Evolutionary conservation across 2,329 filamentous ascomycete genomes (phyloP), one percentile per base, ranked within the genome.

Genomic region (Ophiobolus disseminans): DNA sequence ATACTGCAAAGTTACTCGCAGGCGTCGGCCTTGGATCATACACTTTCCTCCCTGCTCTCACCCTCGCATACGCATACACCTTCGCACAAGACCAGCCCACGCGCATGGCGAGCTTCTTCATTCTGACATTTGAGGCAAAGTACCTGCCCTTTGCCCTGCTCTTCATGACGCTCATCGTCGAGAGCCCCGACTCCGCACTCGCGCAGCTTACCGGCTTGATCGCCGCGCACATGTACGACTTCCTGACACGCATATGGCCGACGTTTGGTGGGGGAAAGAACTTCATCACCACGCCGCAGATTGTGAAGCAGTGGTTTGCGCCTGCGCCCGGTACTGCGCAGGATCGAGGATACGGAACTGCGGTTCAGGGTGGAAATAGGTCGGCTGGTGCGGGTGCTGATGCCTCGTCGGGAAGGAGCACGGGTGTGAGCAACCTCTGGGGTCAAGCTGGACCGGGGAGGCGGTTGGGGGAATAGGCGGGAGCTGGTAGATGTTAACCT

Each of bases 141-240:
- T 84, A 86, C 65, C 79, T 94, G 22, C 94, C 94, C 2, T 89
- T 86, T 68, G 87, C 87, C 56, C 89, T 96, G 82, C 82, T 97
- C 35, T 73, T 86, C 13, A 76, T 91, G 63, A 88, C 87, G 9
- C 80, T 96, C 17, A 76, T 97, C 43, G 83, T 89, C 68, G 79
- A 75, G 4, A 86, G 87, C 9, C 79, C 80, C 26, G 59, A 72
- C 3, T 75, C 75, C 14, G 81, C 89, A 9, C 68, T 89, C 46
- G 65, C 86, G 3, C 86, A 95, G 66, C 73, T 85, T 4, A 89
- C 84, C 25, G 94, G 94, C n/a, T 80, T 99, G 9, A 57, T 96
- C 34, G 90, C 92, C 10, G 92, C 92, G 4, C 94, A 99, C 71
- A 66, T 94, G 16, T 96, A 91, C 74, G 90, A 97, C 70, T 99